Evolutionary conservation across 345 rosid genomes (phyloP).

Genomic region (Hibiscus tridactylites): DNA sequence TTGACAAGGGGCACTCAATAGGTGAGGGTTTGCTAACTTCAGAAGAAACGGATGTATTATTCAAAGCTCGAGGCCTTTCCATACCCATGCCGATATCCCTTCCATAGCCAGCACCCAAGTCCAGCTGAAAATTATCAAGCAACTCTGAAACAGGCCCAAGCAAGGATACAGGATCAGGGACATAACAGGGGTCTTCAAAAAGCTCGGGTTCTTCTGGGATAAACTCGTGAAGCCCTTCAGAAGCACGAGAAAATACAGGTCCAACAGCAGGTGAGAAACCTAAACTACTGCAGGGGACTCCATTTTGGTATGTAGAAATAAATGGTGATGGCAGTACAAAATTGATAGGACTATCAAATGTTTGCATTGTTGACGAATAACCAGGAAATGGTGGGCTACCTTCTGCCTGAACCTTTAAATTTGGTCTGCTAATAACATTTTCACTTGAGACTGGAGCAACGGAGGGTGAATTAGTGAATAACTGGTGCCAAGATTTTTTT

Average conservation of each 20-base stretch:
- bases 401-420: constrained; percentile 43
- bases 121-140: constrained; percentile 70
- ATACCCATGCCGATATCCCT: constrained; percentile 25
- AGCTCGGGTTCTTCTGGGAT: constrained; percentile 61
- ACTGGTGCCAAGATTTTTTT: constrained; percentile 88
- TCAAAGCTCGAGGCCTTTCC: constrained; percentile 38
- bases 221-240: constrained; percentile 36
- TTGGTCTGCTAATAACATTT: constrained; percentile 66
- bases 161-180: constrained; percentile 73
- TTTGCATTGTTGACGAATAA: constrained; percentile 40
- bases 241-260: constrained; percentile 31
- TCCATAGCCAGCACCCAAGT: constrained; percentile 47
- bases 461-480: constrained; percentile 63
- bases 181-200: constrained; percentile 92
- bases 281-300: constrained; percentile 42
- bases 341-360: constrained; percentile 74
- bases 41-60: constrained; percentile 33
- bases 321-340: constrained; percentile 87
- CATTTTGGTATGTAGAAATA: constrained; percentile 41
- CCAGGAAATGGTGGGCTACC: constrained; percentile 35
- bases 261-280: constrained; percentile 58
- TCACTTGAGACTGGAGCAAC: constrained; percentile 43
- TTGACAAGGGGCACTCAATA: constrained; percentile 81
- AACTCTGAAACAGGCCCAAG: constrained; percentile 98
- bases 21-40: constrained; percentile 81